Percentiles rank a stretch among this genome's conserved stretches.
Conservation (phyloP, 208 protist species). For the Strigomonas galati region DNA sequence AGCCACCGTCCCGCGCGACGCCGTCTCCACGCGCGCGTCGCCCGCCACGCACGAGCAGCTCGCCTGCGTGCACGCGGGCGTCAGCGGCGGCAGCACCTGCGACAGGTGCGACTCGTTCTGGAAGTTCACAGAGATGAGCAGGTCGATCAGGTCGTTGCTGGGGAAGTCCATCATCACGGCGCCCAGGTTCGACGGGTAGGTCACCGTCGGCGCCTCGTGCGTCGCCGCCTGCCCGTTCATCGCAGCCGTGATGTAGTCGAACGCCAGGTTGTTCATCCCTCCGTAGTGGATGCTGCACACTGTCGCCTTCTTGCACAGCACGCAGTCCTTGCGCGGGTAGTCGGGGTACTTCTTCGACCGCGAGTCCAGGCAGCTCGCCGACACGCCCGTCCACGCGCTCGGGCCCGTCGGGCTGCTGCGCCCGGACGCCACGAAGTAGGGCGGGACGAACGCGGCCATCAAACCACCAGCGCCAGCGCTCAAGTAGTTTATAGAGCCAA, state of each 20-base stretch:
- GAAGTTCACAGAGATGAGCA: neutral
- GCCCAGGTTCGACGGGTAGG: neutral
- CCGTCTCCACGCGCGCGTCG: too few relatives aligned
- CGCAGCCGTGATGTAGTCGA: neutral
- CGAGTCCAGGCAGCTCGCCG: neutral
- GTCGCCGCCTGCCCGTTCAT: neutral
- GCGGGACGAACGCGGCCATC: neutral
- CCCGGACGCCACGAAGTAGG: neutral
- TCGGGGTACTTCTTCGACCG: neutral
- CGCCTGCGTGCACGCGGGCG: neutral
- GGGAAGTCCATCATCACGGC: neutral
- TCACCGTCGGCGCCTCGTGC: neutral
- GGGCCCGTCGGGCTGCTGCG: neutral
- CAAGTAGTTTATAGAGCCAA: too few relatives aligned
- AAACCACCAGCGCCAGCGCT: too few relatives aligned
- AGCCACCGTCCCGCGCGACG: too few relatives aligned
- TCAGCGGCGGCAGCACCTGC: neutral
- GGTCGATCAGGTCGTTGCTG: neutral
- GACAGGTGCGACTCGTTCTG: neutral
- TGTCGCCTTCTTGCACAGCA: neutral
- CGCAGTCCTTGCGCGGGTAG: neutral
- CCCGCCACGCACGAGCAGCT: too few relatives aligned
- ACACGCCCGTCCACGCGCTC: neutral
- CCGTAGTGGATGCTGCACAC: slow-evolving; percentile 2
- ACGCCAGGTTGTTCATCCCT: neutral